Evolutionary conservation across 768 basidiomycete genomes (phyloP).

Genomic region (Auricularia sp.): DNA sequence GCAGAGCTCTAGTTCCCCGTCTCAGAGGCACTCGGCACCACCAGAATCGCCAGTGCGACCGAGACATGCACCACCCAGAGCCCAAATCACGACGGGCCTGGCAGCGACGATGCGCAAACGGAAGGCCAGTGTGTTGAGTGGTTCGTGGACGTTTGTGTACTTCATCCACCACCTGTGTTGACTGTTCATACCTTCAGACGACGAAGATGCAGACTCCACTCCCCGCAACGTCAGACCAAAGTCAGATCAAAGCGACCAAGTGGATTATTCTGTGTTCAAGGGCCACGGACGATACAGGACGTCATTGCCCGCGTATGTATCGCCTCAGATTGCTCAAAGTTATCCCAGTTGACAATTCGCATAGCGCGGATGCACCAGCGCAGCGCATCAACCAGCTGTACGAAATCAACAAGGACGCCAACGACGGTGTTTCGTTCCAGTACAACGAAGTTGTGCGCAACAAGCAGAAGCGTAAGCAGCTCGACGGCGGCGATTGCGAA

Average conservation of each 20-base stretch:
- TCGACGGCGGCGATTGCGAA: conserved; percentile 75
- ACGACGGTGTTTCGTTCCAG: conserved; percentile 55
- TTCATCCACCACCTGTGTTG: neutral
- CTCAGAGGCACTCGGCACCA: neutral
- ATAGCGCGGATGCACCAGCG: neutral
- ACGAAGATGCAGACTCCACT: neutral
- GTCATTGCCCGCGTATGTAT: neutral
- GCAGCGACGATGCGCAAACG: neutral
- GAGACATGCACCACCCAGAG: neutral
- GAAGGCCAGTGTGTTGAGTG: neutral
- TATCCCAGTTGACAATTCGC: neutral
- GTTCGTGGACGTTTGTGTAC: neutral
- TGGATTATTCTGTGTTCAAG: neutral
- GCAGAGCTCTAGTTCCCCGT: neutral
- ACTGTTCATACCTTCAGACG: neutral
- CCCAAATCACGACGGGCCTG: neutral
- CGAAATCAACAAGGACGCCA: conserved; percentile 54
- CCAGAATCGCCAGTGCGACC: neutral
- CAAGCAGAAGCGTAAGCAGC: conserved; percentile 48
- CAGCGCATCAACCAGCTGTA: conserved; percentile 47
- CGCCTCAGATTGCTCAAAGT: neutral
- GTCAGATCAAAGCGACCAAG: neutral
- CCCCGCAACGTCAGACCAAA: neutral
- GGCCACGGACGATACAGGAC: neutral
- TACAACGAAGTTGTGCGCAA: conserved; percentile 71